Conservation (phyloP, 2,329 filamentous ascomycete species). For the Pseudopyricularia javanii region DNA sequence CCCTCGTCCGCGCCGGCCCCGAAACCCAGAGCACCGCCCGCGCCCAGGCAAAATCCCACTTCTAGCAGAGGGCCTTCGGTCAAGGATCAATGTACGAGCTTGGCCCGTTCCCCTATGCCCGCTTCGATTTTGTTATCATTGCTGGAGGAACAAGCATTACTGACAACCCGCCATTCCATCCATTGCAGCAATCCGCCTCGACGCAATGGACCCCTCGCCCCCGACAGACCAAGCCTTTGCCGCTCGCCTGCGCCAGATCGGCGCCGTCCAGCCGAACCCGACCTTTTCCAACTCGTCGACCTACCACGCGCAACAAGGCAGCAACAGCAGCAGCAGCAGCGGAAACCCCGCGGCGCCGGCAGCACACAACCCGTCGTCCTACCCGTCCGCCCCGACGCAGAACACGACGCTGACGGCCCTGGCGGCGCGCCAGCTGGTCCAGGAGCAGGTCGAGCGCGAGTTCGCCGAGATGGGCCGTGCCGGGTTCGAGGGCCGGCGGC, state of each 20-base stretch:
- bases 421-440: conserved; percentile 30
- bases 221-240: conserved; percentile 31
- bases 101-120: not conserved
- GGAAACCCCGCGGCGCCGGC: not conserved
- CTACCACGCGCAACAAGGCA: no score
- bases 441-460: conserved; percentile 30
- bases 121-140: no score
- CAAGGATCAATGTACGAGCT: conserved; percentile 8
- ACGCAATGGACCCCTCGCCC: conserved; percentile 27
- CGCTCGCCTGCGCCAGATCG: conserved; percentile 39
- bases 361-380: conserved; percentile 9
- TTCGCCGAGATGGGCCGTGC: conserved; percentile 24
- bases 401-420: conserved; percentile 37
- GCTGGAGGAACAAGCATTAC: not conserved
- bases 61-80: conserved; percentile 5
- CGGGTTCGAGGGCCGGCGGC: conserved; percentile 23
- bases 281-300: conserved; percentile 40
- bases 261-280: conserved; percentile 40
- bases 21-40: conserved; percentile 4
- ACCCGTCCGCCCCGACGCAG: conserved; percentile 12
- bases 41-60: conserved; percentile 2
- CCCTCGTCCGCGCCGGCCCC: conserved; percentile 8
- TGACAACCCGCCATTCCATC: not conserved
- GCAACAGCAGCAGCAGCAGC: conserved; percentile 15
- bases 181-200: conserved; percentile 23